Percentiles rank a stretch among this genome's conserved stretches.
Evolutionary conservation across 352 stramenopile species (phyloP).

Genomic region (Phytophthora megakarya): DNA sequence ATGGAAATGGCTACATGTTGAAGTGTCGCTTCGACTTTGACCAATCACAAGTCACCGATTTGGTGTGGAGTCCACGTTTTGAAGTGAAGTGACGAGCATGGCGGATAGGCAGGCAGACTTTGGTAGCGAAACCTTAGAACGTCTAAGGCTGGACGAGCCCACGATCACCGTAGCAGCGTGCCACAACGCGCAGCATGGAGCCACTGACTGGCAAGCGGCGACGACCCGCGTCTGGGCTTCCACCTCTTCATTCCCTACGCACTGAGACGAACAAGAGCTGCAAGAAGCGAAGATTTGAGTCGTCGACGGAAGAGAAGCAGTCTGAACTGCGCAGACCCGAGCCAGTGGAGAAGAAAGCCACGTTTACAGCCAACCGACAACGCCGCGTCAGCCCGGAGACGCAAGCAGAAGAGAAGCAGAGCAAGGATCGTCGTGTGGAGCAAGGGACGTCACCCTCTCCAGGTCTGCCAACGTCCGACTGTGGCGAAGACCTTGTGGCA

Average conservation of each 20-base stretch:
- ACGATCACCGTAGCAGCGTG: no score
- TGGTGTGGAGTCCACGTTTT: conserved; percentile 21
- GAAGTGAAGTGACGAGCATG: no score
- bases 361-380: conserved; percentile 20
- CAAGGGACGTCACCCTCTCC: conserved; percentile 27
- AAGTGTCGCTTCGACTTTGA: conserved; percentile 23
- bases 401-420: not conserved
- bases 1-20: conserved; percentile 11
- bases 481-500: conserved; percentile 35
- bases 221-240: conserved; percentile 21
- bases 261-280: conserved; percentile 5
- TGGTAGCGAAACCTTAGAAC: no score
- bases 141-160: no score
- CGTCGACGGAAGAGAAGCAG: conserved; percentile 10
- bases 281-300: conserved; percentile 31
- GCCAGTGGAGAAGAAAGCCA: conserved; percentile 20
- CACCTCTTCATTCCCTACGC: conserved; percentile 18
- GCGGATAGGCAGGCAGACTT: no score
- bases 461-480: conserved; percentile 23
- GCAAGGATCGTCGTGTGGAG: conserved; percentile 21
- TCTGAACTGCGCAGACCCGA: conserved; percentile 10
- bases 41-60: not conserved
- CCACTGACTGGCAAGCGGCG: conserved; percentile 32
- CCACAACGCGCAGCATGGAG: no score
- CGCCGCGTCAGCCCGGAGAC: conserved; percentile 16